A percentile compares a stretch with the other conserved stretches of the same genome.
Evolutionary conservation across 2,329 filamentous ascomycete species (phyloP).

Genomic region (Plectosphaerella sp.): DNA sequence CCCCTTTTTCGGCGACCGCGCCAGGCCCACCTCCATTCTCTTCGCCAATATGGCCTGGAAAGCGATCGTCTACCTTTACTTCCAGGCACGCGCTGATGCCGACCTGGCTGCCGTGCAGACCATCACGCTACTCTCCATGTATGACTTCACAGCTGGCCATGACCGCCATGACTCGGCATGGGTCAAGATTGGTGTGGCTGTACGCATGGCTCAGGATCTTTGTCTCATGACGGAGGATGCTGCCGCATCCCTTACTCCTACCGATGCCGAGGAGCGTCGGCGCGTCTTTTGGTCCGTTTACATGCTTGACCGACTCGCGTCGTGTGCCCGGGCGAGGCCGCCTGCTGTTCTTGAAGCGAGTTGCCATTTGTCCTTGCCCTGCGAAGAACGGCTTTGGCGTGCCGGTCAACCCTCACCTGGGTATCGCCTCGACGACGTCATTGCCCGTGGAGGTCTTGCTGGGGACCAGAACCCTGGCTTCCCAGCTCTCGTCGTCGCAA

Average conservation of each 20-base stretch:
- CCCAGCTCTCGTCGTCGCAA: neutral
- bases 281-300: conserved; percentile 33
- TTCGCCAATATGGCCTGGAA: conserved; percentile 20
- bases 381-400: conserved; percentile 8
- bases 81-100: conserved; percentile 21
- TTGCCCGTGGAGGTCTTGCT: neutral
- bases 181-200: conserved; percentile 27
- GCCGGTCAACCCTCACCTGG: neutral
- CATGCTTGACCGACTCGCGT: conserved; percentile 28
- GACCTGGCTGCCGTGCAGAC: conserved; percentile 30
- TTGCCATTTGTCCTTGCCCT: conserved; percentile 24
- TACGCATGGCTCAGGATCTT: conserved; percentile 27
- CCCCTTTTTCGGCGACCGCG: neutral
- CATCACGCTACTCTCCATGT: conserved; percentile 27
- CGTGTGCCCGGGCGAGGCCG: conserved; percentile 27
- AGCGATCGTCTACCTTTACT: conserved; percentile 24
- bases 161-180: conserved; percentile 28
- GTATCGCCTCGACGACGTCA: neutral
- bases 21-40: neutral
- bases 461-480: neutral
- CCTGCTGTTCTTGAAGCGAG: conserved; percentile 25
- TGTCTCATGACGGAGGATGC: conserved; percentile 25
- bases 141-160: conserved; percentile 29
- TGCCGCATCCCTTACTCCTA: conserved; percentile 5
- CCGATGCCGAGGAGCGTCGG: conserved; percentile 26